Evolutionary conservation across 257 asterid genomes (phyloP).

Genomic region (Salvia rosmarinus): DNA sequence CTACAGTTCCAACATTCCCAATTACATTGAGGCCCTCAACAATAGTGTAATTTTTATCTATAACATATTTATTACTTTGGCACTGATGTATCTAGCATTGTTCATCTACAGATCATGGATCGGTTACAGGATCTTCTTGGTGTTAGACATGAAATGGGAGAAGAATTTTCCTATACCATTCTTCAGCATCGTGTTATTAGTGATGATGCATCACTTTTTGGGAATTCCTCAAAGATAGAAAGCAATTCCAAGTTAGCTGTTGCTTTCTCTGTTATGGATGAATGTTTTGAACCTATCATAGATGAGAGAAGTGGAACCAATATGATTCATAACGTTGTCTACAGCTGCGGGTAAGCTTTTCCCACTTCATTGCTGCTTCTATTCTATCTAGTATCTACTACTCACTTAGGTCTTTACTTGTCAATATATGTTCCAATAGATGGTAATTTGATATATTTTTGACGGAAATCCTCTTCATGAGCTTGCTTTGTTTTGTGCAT

Average conservation of each 20-base stretch:
- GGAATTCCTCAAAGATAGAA: conserved; percentile 46
- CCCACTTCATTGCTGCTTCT: conserved; percentile 26
- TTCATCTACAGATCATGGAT: conserved; percentile 61
- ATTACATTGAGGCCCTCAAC: background rate
- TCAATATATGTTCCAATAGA: conserved; percentile 6
- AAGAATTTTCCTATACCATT: conserved; percentile 75
- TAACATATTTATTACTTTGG: conserved; percentile 24
- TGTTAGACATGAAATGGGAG: conserved; percentile 66
- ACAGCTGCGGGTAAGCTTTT: conserved; percentile 61
- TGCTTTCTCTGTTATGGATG: conserved; percentile 66
- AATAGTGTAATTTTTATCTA: background rate
- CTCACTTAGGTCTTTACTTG: conserved; percentile 18
- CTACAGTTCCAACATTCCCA: conserved; percentile 3
- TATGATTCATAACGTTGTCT: conserved; percentile 67
- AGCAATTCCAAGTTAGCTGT: conserved; percentile 67
- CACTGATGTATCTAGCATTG: conserved; percentile 37
- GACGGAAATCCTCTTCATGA: background rate
- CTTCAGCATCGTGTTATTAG: conserved; percentile 59
- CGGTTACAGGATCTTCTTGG: conserved; percentile 71
- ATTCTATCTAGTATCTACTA: conserved; percentile 6
- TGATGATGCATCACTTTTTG: conserved; percentile 41
- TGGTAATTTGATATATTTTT: conserved; percentile 21
- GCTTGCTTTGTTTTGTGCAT: conserved; percentile 21
- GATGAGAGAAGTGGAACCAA: conserved; percentile 66
- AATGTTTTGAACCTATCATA: conserved; percentile 62